Conservation (phyloP, 2,329 filamentous ascomycete genomes). For the Cladosporium sp. region DNA sequence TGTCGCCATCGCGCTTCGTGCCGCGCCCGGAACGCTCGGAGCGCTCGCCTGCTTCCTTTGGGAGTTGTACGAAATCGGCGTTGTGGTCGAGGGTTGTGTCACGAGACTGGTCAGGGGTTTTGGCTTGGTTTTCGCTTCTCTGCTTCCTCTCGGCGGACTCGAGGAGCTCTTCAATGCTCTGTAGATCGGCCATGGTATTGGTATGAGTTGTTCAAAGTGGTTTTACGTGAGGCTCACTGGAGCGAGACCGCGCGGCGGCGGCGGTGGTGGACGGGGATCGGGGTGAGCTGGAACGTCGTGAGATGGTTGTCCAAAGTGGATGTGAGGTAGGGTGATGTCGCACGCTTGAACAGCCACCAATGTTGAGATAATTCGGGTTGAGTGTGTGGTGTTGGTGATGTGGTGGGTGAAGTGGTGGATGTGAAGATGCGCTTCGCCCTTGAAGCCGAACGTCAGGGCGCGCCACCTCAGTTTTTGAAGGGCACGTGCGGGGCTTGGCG, state of each 20-base stretch:
- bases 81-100: constrained; percentile 7
- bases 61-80: constrained; percentile 9
- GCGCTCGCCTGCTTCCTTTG: background rate
- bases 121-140: constrained; percentile 12
- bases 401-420: background rate
- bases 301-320: constrained; percentile 1
- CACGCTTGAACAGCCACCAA: background rate
- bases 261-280: background rate
- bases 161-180: constrained; percentile 74
- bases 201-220: constrained; percentile 6
- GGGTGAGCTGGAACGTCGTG: constrained; percentile 7
- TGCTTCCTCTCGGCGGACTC: constrained; percentile 51
- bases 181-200: constrained; percentile 17
- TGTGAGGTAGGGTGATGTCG: background rate
- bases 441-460: background rate
- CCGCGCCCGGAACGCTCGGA: background rate
- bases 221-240: constrained; percentile 10
- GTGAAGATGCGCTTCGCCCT: background rate
- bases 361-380: background rate
- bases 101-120: background rate
- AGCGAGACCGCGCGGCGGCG: constrained; percentile 1
- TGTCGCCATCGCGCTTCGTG: constrained; percentile 12
- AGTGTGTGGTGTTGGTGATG: background rate
- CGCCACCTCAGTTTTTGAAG: background rate
- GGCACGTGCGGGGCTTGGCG: background rate